Percentiles rank a stretch among this genome's conserved stretches.
These are phyloP conservation scores for Magnolia sinica DNA, from an alignment of 164 flowering plant species.

Conservation along the genomic window DNA sequence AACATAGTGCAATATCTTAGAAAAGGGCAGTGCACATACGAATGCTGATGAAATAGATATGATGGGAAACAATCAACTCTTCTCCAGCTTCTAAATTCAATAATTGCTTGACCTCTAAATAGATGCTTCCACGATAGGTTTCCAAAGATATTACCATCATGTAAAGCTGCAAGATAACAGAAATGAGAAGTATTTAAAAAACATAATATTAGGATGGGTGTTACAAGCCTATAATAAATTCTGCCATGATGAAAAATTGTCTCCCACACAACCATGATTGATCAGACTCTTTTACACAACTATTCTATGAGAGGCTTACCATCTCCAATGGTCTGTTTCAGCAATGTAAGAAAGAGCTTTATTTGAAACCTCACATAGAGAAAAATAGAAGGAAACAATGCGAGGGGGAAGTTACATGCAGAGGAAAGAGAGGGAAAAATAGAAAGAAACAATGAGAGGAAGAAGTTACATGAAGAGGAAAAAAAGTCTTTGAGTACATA, in stretches of 20 bases:
- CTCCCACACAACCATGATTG: not conserved
- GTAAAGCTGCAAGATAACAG: slow-evolving; percentile 26
- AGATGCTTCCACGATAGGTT: slow-evolving; percentile 8
- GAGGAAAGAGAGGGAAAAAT: too few species aligned
- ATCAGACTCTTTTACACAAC: not conserved
- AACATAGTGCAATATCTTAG: not conserved
- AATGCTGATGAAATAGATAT: slow-evolving; percentile 17
- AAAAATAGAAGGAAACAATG: too few species aligned
- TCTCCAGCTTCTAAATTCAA: slow-evolving; percentile 13
- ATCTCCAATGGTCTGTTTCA: not conserved
- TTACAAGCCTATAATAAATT: not conserved
- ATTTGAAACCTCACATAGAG: not conserved
- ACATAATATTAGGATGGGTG: not conserved
- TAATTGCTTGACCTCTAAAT: slow-evolving; percentile 10
- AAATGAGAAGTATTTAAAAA: too few species aligned
- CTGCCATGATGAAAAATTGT: not conserved
- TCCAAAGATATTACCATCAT: slow-evolving; percentile 8
- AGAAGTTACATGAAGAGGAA: too few species aligned
- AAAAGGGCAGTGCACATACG: slow-evolving; percentile 23
- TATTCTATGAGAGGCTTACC: not conserved
- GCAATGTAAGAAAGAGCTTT: not conserved
- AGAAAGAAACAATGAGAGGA: too few species aligned
- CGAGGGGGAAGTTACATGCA: too few species aligned
- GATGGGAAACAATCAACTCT: slow-evolving; percentile 17
- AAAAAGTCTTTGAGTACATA: too few species aligned